Evolutionary conservation across 352 stramenopile species (phyloP).

Genomic region (Pythium monospermum): DNA sequence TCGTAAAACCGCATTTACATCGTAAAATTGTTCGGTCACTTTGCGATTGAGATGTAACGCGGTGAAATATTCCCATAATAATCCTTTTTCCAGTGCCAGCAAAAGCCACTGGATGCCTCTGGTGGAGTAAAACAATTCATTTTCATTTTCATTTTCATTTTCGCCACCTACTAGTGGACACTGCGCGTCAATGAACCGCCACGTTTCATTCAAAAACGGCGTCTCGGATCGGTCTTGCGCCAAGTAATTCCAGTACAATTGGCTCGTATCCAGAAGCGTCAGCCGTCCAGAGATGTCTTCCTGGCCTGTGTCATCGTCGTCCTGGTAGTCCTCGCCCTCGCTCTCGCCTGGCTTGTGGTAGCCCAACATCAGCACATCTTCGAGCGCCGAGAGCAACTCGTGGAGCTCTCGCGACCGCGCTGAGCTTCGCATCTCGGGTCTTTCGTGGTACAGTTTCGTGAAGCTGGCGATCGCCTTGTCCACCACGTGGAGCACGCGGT

Average conservation of each 20-base stretch:
- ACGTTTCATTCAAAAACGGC: constrained; percentile 47
- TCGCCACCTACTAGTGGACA: too few relatives aligned
- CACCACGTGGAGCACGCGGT: constrained; percentile 48
- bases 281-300: neutral
- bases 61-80: constrained; percentile 47
- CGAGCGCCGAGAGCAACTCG: constrained; percentile 59
- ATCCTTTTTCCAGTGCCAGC: constrained; percentile 50
- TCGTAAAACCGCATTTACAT: constrained; percentile 39
- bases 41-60: constrained; percentile 39
- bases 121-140: constrained; percentile 59
- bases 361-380: constrained; percentile 67
- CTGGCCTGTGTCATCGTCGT: neutral
- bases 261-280: constrained; percentile 13
- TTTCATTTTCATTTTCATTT: constrained; percentile 49
- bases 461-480: constrained; percentile 58
- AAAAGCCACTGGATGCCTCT: constrained; percentile 74
- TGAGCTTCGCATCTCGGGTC: constrained; percentile 61
- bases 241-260: constrained; percentile 73
- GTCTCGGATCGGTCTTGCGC: constrained; percentile 44
- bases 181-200: constrained; percentile 47
- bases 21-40: constrained; percentile 55
- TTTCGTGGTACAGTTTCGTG: constrained; percentile 51
- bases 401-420: constrained; percentile 59
- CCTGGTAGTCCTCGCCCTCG: neutral
- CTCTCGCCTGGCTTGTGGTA: constrained; percentile 28